These are phyloP conservation scores for Mitragyna speciosa DNA, from an alignment of 257 asterid genomes.

Conservation along the genomic window DNA sequence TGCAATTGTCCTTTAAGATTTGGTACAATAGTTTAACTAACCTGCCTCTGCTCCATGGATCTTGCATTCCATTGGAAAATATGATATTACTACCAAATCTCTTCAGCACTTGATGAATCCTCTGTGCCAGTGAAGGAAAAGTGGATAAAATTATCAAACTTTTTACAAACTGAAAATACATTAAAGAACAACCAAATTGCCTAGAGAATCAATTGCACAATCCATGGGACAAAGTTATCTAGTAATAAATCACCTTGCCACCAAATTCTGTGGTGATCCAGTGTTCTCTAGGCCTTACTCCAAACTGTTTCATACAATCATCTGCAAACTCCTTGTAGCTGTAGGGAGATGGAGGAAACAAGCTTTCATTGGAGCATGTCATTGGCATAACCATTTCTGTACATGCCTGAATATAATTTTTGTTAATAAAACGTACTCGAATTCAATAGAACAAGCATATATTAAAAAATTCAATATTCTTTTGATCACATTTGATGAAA, in stretches of 20 bases:
- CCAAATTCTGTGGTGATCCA: slow-evolving; percentile 83
- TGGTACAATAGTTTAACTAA: slow-evolving; percentile 21
- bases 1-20: not conserved
- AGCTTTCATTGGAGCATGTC: slow-evolving; percentile 56
- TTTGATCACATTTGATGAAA: not conserved
- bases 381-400: slow-evolving; percentile 91
- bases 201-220: not conserved
- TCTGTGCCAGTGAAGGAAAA: slow-evolving; percentile 26
- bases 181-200: not conserved
- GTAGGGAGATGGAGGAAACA: slow-evolving; percentile 65
- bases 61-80: slow-evolving; percentile 78
- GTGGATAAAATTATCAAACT: not conserved
- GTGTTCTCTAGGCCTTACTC: slow-evolving; percentile 65
- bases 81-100: slow-evolving; percentile 73
- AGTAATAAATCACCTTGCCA: slow-evolving; percentile 46
- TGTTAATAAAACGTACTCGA: not conserved
- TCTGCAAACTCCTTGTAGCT: slow-evolving; percentile 43
- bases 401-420: slow-evolving; percentile 49
- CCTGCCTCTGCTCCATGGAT: slow-evolving; percentile 93
- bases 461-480: not conserved
- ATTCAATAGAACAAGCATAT: not conserved
- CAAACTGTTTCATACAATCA: slow-evolving; percentile 40
- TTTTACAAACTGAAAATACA: not conserved
- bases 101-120: slow-evolving; percentile 56
- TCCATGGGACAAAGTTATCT: not conserved